Conservation (phyloP, 2,329 filamentous ascomycete genomes). For the Metarhizium robertsii region DNA sequence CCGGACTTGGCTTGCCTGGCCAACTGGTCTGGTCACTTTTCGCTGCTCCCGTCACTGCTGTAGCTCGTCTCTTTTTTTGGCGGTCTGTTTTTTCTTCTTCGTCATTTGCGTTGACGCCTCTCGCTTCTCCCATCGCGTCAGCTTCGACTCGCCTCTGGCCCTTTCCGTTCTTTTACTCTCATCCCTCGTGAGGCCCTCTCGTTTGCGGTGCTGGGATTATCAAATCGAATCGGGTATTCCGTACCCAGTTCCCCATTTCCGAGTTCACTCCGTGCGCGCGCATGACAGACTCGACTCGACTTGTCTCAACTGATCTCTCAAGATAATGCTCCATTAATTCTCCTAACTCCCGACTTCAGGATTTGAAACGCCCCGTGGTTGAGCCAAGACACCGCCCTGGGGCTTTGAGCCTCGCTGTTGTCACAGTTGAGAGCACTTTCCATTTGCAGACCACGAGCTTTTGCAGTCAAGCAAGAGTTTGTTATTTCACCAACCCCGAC, state of each 20-base stretch:
- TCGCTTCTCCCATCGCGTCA: neutral
- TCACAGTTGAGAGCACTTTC: neutral
- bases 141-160: constrained; percentile 2
- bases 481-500: neutral
- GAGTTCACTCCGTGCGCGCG: no score
- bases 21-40: no score
- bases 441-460: neutral
- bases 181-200: neutral
- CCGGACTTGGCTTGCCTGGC: no score
- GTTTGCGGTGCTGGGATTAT: neutral
- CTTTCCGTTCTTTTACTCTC: constrained; percentile 4
- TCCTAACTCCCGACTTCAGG: neutral
- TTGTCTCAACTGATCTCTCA: no score
- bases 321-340: no score
- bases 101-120: neutral
- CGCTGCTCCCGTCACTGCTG: no score
- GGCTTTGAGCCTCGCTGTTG: neutral
- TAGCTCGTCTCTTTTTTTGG: neutral
- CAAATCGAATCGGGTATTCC: no score
- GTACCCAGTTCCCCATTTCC: no score
- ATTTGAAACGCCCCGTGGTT: neutral
- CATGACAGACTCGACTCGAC: no score
- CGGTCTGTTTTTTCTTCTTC: no score
- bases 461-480: neutral
- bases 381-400: neutral